These are phyloP conservation scores for Euphorbia lathyris DNA, from an alignment of 345 rosid species.

Conservation along the genomic window DNA sequence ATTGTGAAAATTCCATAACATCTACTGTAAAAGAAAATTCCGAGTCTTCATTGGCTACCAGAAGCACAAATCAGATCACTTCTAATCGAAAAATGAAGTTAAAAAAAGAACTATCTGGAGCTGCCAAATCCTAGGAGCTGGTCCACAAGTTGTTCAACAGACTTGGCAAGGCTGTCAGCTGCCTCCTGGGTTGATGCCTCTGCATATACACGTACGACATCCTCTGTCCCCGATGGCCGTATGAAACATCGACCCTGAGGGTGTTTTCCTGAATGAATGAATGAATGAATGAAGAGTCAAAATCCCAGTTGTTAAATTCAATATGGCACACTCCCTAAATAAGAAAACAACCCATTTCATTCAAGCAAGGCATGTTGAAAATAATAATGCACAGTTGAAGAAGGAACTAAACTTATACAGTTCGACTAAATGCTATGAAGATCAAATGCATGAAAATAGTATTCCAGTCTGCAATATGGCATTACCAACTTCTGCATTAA, in stretches of 20 bases:
- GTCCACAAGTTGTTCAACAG: slow-evolving; percentile 65
- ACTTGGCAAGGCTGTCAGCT: slow-evolving; percentile 67
- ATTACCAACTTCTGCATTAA: slow-evolving; percentile 66
- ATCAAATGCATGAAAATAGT: slow-evolving; percentile 4
- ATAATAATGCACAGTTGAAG: neutral
- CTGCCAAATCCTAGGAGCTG: slow-evolving; percentile 44
- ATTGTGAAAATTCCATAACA: too few species aligned
- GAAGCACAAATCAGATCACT: neutral
- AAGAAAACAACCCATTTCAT: neutral
- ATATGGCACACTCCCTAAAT: neutral
- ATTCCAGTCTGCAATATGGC: neutral
- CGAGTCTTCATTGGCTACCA: neutral
- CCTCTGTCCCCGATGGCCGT: slow-evolving; percentile 94
- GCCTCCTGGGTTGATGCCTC: slow-evolving; percentile 84
- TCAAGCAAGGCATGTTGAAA: neutral
- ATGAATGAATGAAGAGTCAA: slow-evolving; percentile 29
- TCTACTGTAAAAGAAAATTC: too few species aligned
- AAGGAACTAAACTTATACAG: neutral
- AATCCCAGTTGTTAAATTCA: neutral
- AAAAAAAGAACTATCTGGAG: slow-evolving; percentile 5
- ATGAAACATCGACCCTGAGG: slow-evolving; percentile 67
- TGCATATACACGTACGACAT: slow-evolving; percentile 85
- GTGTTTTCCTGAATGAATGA: slow-evolving; percentile 49
- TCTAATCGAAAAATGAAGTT: too few species aligned
- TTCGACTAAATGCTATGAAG: neutral